Evolutionary conservation across 2,329 filamentous ascomycete genomes (phyloP).

Genomic region (Mariannaea sp.): DNA sequence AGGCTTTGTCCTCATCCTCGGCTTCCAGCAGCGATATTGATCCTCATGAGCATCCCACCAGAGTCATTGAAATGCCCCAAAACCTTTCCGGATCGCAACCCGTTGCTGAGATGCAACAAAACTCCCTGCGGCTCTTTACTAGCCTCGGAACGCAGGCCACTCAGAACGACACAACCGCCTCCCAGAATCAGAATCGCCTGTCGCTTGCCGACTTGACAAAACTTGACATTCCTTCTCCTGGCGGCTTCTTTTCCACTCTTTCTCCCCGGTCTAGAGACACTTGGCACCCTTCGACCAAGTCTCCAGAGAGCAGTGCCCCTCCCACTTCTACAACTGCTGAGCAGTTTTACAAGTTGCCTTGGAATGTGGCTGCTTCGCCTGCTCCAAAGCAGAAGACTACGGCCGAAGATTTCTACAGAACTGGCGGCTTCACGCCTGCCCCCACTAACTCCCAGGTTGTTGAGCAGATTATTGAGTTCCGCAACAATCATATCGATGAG

Average conservation of each 20-base stretch:
- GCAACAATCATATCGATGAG: conserved; percentile 54
- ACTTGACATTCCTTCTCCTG: conserved; percentile 88
- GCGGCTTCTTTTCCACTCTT: conserved; percentile 88
- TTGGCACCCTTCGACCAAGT: conserved; percentile 70
- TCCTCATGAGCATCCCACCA: conserved; percentile 55
- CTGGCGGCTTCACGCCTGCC: conserved; percentile 44
- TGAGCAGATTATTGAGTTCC: conserved; percentile 70
- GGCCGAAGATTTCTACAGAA: conserved; percentile 47
- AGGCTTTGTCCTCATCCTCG: conserved; percentile 57
- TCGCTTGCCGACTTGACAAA: conserved; percentile 75
- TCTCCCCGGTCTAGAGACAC: conserved; percentile 77
- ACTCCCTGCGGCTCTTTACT: conserved; percentile 56
- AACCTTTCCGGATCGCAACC: conserved; percentile 17
- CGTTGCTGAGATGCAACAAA: conserved; percentile 54
- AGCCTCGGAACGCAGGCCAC: conserved; percentile 37
- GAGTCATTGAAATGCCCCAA: conserved; percentile 52
- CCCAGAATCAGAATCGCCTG: conserved; percentile 48
- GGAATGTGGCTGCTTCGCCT: conserved; percentile 57
- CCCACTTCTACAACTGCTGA: conserved; percentile 92
- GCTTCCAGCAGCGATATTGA: conserved; percentile 59
- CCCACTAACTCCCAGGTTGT: conserved; percentile 49
- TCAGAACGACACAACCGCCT: conserved; percentile 27
- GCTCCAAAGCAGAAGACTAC: conserved; percentile 45
- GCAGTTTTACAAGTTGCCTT: conserved; percentile 86
- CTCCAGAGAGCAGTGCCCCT: conserved; percentile 59